Base-by-base conservation (phyloP, 495 filamentous ascomycete genomes). In the Thermothielavioides terrestris region DNA sequence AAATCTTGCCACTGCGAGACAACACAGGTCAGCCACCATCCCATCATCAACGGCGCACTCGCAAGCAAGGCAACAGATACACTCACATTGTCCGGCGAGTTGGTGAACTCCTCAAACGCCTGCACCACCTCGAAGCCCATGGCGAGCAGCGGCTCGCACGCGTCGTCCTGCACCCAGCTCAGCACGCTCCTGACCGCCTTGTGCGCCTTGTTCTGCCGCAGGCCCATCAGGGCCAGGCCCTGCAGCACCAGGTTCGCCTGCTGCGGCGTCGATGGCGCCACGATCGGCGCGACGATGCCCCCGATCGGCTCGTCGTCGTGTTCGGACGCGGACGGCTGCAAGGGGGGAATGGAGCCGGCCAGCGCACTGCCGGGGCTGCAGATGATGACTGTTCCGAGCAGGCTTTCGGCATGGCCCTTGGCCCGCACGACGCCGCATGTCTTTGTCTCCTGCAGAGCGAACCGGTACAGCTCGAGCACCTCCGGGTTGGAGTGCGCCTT, bases 321-420 rank as follows among this genome's bases (percentile, higher is more conserved):
- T 11, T 2, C n/a, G n/a, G 26, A 30, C n/a, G n/a, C n/a, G n/a
- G 59, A 46, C 34, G 75, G 70, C 46, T 70, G 69, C 54, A 94
- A 69, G 0, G 77, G 71, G 2, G 89, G 87, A 49, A 94, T 78
- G 60, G 80, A 83, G 18, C 78, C 78, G 3, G 85, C 79, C 32
- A 94, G 67, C 11, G 61, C 65, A 9, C 85, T 84, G 37, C 78
- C 77, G 22, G 75, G 75, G 56, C 82, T 84, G 62, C 88, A 90
- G 17, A 94, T 76, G 42, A 95, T 83, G 14, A 94, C 80, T n/a
- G 85, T 89, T 6, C 88, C 89, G 25, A 94, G 61, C 14, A 95
- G 66, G 22, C 71, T 74, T 53, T 87, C 85, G 34, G 75, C 68
- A 0, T 77, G 77, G 44, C 79, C 75, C 64, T 85, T 89, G 5